A percentile compares a stretch with the other conserved stretches of the same genome.
These are phyloP conservation scores for Aspergillus avenaceus DNA, from an alignment of 495 filamentous ascomycete species.

Conservation along the genomic window DNA sequence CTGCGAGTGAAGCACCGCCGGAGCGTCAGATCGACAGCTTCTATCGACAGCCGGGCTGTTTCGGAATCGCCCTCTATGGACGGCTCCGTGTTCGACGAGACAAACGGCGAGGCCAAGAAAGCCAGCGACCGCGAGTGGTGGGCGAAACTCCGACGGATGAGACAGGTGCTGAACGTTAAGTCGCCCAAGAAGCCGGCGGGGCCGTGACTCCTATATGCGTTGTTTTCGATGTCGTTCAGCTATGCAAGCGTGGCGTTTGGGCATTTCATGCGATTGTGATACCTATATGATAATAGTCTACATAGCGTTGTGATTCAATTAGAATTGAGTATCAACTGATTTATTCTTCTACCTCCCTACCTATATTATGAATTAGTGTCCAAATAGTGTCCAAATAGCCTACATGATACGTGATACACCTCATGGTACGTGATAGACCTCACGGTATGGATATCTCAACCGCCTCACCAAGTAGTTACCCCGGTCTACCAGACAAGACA, in stretches of 20 bases:
- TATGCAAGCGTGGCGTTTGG: conserved; percentile 15
- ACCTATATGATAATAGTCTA: too few species aligned
- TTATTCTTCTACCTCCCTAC: background rate
- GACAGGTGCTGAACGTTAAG: conserved; percentile 43
- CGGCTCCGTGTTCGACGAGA: conserved; percentile 19
- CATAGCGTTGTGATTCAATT: too few species aligned
- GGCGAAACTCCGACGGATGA: conserved; percentile 47
- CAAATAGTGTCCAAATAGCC: too few species aligned
- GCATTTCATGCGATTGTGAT: background rate
- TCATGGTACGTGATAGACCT: too few species aligned
- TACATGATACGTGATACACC: too few species aligned
- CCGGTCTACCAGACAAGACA: too few species aligned
- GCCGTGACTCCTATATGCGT: conserved; percentile 8
- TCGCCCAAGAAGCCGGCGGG: conserved; percentile 26
- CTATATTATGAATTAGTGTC: background rate
- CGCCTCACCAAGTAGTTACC: too few species aligned
- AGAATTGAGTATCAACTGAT: too few species aligned
- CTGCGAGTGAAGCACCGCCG: conserved; percentile 38
- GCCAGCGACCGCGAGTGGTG: conserved; percentile 48
- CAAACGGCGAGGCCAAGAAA: conserved; percentile 32
- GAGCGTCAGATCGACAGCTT: conserved; percentile 24
- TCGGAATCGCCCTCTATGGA: conserved; percentile 22
- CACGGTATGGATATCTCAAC: too few species aligned
- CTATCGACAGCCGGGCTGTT: conserved; percentile 21
- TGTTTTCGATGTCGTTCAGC: conserved; percentile 10